phyloP scores from a whole-genome alignment of 1,284 basidiomycete species.

The Neolentinus lepideus region DNA sequence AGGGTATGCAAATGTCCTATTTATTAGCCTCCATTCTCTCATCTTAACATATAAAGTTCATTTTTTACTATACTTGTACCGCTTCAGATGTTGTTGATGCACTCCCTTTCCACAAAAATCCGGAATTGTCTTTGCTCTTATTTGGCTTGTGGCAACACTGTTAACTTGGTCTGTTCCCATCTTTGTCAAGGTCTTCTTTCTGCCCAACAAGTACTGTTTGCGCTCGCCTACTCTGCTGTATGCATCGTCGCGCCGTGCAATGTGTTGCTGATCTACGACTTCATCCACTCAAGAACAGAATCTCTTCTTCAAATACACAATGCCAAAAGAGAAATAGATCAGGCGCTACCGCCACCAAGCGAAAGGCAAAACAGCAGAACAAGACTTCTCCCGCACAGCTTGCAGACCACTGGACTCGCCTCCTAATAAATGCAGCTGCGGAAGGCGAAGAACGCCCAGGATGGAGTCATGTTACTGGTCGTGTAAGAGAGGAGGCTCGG shows the following conservation, averaged over 20 bases:
- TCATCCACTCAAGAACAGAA: not conserved
- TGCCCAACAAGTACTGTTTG: no score
- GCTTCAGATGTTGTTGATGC: no score
- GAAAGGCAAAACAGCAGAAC: not conserved
- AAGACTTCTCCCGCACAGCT: not conserved
- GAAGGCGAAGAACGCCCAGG: not conserved
- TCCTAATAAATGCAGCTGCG: slow-evolving; percentile 2
- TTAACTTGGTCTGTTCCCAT: no score
- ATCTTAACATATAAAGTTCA: no score
- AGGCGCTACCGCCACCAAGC: not conserved
- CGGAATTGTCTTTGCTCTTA: no score
- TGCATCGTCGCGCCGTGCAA: slow-evolving; percentile 1
- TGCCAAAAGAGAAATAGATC: not conserved
- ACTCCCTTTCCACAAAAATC: no score
- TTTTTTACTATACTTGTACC: no score
- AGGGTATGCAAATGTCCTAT: no score
- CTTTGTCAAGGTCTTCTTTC: no score
- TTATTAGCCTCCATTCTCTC: no score
- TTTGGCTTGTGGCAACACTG: no score
- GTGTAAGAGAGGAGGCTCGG: not conserved
- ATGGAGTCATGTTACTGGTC: slow-evolving; percentile 7
- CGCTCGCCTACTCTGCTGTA: not conserved
- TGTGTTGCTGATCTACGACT: not conserved
- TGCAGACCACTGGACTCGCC: not conserved
- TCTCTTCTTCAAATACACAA: not conserved